phyloP scores from a whole-genome alignment of 2,329 filamentous ascomycete species.

The Akanthomyces dipterigenus region DNA sequence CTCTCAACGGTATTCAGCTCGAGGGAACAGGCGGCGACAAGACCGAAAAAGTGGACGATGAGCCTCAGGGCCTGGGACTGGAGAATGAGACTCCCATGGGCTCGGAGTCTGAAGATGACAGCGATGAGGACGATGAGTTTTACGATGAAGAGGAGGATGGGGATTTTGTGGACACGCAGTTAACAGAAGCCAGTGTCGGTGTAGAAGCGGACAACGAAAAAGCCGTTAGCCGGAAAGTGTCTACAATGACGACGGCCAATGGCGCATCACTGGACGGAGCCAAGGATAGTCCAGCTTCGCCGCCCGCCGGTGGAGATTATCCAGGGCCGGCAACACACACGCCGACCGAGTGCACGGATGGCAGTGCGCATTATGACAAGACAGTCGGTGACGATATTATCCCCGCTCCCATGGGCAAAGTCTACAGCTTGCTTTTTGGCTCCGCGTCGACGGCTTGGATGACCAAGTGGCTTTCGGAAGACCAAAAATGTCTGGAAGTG shows the following conservation, averaged over 20 bases:
- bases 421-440: constrained; percentile 85
- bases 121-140: constrained; percentile 68
- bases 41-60: constrained; percentile 70
- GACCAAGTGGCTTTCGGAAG: constrained; percentile 74
- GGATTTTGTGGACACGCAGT: constrained; percentile 57
- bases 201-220: constrained; percentile 53
- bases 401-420: constrained; percentile 80
- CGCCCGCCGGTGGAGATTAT: constrained; percentile 54
- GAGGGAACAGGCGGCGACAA: constrained; percentile 82
- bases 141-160: constrained; percentile 77
- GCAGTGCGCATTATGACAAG: constrained; percentile 74
- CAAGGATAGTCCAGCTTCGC: constrained; percentile 38
- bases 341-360: constrained; percentile 80
- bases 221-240: constrained; percentile 61
- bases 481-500: constrained; percentile 86
- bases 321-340: constrained; percentile 77
- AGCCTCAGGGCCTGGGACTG: constrained; percentile 26
- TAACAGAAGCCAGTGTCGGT: constrained; percentile 30
- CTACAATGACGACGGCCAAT: constrained; percentile 43
- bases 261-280: constrained; percentile 41
- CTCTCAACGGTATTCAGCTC: constrained; percentile 78
- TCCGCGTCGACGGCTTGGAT: constrained; percentile 73
- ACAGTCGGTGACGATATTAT: constrained; percentile 80
- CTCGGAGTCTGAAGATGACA: constrained; percentile 52
- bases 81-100: constrained; percentile 41